Base-by-base conservation (phyloP, 2,329 filamentous ascomycete species). In the Aspergillus sp. region DNA sequence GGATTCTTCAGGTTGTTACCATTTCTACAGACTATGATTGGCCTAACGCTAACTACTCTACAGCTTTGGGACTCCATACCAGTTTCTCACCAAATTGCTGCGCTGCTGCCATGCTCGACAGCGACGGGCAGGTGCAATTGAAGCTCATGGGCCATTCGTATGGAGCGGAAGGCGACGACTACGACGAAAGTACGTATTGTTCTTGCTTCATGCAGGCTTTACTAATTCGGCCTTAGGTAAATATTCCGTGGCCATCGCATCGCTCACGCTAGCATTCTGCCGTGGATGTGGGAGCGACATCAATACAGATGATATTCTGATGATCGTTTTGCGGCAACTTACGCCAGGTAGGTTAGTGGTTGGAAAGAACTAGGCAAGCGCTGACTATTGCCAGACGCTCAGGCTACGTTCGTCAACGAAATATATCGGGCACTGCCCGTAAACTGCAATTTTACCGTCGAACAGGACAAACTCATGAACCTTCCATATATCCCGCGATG, bases 371-470 rank as follows among this genome's bases (percentile, higher is more conserved):
- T n/a, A n/a, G n/a, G n/a, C n/a, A n/a, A n/a, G n/a, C n/a, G 11
- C 42, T 58, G 39, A 52, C 25, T 25, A 28, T 16, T 8, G 26
- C 10, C 47, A 78, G 74, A 71, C 31, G 76, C 82, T 42, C 64
- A 75, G 33, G 67, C 69, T 26, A 68, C 78, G 36, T 78, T 79
- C 67, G 64, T 83, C 32, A 69, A 67, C 25, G 78, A 83, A 42
- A 65, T 86, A 8, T 77, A 84, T 32, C 70, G 74, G 25, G 75
- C 82, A 36, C 64, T 88, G 32, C 80, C 79, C 41, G 69, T 84
- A 17, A 76, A 79, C 30, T 75, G 88, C 29, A 89, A 96, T 60
- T 93, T 88, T 51, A 82, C 85, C 0, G 74, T 83, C 30, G 84
- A 93, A 39, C 75, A 82, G 45, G 79, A 89, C 52, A 70, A 78